Evolutionary conservation across 441 rosid genomes (phyloP).

Genomic region (Pelargonium australe): DNA sequence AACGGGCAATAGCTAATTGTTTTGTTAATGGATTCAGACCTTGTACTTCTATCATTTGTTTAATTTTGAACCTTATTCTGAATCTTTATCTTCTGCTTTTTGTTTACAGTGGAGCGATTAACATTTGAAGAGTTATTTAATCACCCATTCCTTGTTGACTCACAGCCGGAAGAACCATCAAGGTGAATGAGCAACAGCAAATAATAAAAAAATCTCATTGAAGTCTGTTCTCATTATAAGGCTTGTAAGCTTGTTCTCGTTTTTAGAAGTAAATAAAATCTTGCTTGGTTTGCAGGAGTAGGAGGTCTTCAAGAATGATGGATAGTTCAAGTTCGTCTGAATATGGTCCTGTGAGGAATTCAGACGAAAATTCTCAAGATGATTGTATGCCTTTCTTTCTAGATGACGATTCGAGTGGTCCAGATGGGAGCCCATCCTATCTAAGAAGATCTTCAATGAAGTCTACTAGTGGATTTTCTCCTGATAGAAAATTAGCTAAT

Average conservation of each 20-base stretch:
- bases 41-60: no score
- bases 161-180: slow-evolving; percentile 7
- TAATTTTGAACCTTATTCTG: not conserved
- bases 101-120: slow-evolving; percentile 5
- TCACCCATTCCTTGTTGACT: slow-evolving; percentile 3
- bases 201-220: no score
- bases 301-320: slow-evolving; percentile 33
- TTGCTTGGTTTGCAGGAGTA: slow-evolving; percentile 36
- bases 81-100: not conserved
- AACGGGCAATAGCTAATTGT: not conserved
- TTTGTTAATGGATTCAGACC: no score
- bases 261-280: slow-evolving; percentile 21
- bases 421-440: slow-evolving; percentile 70
- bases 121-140: slow-evolving; percentile 9
- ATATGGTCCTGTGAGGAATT: slow-evolving; percentile 41
- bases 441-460: slow-evolving; percentile 39
- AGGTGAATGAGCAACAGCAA: slow-evolving; percentile 38
- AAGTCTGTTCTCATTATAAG: slow-evolving; percentile 7
- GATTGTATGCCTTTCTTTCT: slow-evolving; percentile 78
- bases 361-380: slow-evolving; percentile 62
- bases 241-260: slow-evolving; percentile 10
- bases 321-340: slow-evolving; percentile 47
- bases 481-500: slow-evolving; percentile 39
- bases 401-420: slow-evolving; percentile 75
- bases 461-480: slow-evolving; percentile 45